Base-by-base conservation (phyloP, 257 asterid genomes). In the Handroanthus guayacan region DNA sequence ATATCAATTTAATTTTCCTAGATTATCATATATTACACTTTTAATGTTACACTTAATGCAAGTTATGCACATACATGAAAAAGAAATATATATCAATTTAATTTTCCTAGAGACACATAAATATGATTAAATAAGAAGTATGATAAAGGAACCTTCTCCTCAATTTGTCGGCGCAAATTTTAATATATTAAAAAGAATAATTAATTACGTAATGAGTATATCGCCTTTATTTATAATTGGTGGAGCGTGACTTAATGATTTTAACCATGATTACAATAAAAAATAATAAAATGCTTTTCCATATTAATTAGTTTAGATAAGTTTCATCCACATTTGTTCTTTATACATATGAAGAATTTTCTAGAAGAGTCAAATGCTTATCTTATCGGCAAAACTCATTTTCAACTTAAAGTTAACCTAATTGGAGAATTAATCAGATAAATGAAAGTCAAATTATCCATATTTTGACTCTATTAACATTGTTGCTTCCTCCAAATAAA, bases 361-460 rank as follows among this genome's bases (percentile, higher is more conserved):
- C 4, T 6, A 11, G 66, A 20, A 60, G 41, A 20, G 41, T 6
- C 14, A 5, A 54, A 18, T 11, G 3, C 67, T 12, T 11, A 9
- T 13, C 36, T 12, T 3, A 5, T 58, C 0, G 16, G 41, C 44
- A 12, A 12, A 36, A 61, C 3, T 61, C 13, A 6, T 34, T 34
- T 36, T 36, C 44, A 61, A 61, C 45, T 11, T 58, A 25, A 10
- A 36, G 67, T 34, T 61, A 61, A 11, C 67, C 17, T 34, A 11
- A 36, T 61, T 34, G 67, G 20, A 12, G 31, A 38, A 14, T 3
- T 47, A 13, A 31, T 56, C 2, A 62, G 2, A 14, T 16, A 64
- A 12, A 43, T 58, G 11, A 54, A 31, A 36, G 79, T 75, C 79
- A 65, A 75, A 37, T 41, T 65, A 69, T 65, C 51, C 73, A 16